Conservation (phyloP, 1,139 yeast species). For the Suhomyces maxii region DNA sequence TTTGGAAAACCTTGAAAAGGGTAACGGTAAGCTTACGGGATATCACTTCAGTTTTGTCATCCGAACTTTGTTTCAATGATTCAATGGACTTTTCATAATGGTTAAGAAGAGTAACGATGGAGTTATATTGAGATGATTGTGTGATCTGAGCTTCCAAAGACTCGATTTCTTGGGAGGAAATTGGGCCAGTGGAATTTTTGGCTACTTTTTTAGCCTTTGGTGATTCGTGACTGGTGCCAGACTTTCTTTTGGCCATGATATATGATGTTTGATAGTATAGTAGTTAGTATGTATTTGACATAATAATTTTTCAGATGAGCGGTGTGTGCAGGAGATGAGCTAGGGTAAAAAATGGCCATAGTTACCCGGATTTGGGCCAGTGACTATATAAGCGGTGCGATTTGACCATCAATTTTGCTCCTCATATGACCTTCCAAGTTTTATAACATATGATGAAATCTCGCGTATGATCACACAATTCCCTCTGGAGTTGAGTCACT, state of each 20-base stretch:
- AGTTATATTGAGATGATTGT: constrained; percentile 44
- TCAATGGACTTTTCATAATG: constrained; percentile 32
- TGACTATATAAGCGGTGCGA: constrained; percentile 16
- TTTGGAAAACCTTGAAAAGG: constrained; percentile 57
- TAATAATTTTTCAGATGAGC: constrained; percentile 9
- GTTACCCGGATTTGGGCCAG: constrained; percentile 22
- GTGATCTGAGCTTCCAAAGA: constrained; percentile 32
- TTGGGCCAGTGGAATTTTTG: constrained; percentile 3
- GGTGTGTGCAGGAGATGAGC: constrained; percentile 4
- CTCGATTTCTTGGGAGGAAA: constrained; percentile 30
- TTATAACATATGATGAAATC: constrained; percentile 62
- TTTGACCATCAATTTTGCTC: constrained; percentile 16
- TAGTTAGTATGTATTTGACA: constrained; percentile 1
- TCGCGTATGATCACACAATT: constrained; percentile 51
- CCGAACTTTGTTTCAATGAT: constrained; percentile 18
- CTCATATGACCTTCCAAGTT: constrained; percentile 56
- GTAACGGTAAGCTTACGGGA: constrained; percentile 55
- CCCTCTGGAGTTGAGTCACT: constrained; percentile 50
- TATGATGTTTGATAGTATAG: neutral
- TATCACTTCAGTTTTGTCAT: constrained; percentile 28
- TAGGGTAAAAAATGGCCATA: too few relatives aligned
- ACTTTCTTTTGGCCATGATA: constrained; percentile 11
- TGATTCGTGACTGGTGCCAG: constrained; percentile 2
- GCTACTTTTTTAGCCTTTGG: constrained; percentile 5
- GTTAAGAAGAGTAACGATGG: constrained; percentile 46